These are phyloP conservation scores for Verticillium longisporum DNA, from an alignment of 2,329 filamentous ascomycete genomes.

Conservation along the genomic window DNA sequence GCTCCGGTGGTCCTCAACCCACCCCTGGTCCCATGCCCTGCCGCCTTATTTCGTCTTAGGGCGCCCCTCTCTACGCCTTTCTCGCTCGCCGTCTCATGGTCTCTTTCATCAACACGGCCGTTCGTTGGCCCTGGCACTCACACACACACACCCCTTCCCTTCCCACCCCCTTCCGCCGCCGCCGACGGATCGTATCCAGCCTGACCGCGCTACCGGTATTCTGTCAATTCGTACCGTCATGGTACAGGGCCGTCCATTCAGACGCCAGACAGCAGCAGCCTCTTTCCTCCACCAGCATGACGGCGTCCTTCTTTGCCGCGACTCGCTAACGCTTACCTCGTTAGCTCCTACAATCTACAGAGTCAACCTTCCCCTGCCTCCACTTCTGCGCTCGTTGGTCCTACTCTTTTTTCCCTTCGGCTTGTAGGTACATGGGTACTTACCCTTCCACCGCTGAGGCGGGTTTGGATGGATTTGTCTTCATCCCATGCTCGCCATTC, in stretches of 20 bases:
- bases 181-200: background rate
- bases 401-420: background rate
- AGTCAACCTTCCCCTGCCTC: background rate
- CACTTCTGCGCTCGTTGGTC: background rate
- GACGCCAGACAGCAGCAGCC: background rate
- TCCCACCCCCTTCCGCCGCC: background rate
- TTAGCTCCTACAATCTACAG: background rate
- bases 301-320: background rate
- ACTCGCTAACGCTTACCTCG: background rate
- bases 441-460: background rate
- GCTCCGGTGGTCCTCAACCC: background rate
- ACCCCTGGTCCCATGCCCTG: background rate
- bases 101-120: background rate
- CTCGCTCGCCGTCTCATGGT: background rate
- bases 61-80: background rate
- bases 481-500: background rate
- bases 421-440: background rate
- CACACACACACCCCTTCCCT: background rate
- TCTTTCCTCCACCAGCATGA: background rate
- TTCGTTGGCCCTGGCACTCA: background rate
- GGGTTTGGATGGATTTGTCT: background rate
- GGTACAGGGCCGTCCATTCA: background rate
- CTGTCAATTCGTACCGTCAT: background rate
- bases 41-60: constrained; percentile 1
- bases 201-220: background rate